Percentiles rank a stretch among this genome's conserved stretches.
phyloP scores from a whole-genome alignment of 495 filamentous ascomycete species.

The Xylaria venustula region DNA sequence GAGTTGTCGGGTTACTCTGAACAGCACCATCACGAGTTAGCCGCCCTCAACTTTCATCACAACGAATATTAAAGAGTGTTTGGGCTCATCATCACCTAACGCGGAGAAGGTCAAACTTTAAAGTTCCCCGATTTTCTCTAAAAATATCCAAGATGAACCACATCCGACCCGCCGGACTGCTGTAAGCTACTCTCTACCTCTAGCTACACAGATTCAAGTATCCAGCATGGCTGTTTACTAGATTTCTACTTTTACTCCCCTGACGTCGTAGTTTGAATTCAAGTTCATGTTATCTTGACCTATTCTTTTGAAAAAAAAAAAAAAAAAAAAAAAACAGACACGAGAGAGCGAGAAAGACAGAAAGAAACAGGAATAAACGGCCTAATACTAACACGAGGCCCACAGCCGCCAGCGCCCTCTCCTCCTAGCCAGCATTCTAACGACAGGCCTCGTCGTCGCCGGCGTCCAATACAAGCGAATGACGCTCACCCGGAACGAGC shows the following conservation, averaged over 20 bases:
- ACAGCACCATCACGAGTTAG: no score
- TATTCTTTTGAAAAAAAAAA: background rate
- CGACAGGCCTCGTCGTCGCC: constrained; percentile 24
- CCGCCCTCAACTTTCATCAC: no score
- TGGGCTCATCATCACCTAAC: no score
- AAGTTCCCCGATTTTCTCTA: background rate
- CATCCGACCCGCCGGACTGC: background rate
- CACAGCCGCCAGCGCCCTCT: constrained; percentile 36
- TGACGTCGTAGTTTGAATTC: no score
- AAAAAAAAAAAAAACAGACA: background rate
- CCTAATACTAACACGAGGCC: background rate
- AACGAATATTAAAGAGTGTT: no score
- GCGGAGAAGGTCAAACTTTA: no score
- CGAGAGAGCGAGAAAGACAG: no score
- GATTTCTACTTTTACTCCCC: no score
- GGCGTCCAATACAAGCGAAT: constrained; percentile 34
- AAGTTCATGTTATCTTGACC: no score
- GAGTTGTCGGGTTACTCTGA: no score
- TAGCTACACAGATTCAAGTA: background rate
- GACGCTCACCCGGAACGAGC: constrained; percentile 40
- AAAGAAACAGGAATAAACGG: no score
- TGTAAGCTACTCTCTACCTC: background rate
- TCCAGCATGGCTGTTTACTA: no score
- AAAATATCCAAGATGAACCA: background rate
- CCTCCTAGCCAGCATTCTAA: constrained; percentile 23